Percentiles rank a stretch among this genome's conserved stretches.
These are phyloP conservation scores for Lepidium didymum DNA, from an alignment of 345 rosid species.

Conservation along the genomic window DNA sequence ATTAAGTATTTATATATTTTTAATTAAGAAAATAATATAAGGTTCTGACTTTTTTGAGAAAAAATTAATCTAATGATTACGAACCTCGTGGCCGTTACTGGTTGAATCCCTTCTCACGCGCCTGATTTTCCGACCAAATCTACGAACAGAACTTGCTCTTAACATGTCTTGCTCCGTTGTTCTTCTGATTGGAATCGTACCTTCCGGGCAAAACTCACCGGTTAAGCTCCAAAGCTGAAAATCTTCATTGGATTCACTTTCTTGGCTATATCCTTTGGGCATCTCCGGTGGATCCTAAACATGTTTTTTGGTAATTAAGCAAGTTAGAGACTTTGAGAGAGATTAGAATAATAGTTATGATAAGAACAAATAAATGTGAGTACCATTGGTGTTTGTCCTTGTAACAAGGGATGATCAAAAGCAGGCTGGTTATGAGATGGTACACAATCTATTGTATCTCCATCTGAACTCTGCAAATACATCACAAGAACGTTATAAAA, in stretches of 20 bases:
- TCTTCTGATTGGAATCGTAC: constrained; percentile 90
- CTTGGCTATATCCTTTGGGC: constrained; percentile 45
- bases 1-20: constrained; percentile 31
- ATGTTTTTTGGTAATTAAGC: constrained; percentile 5
- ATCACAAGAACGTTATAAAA: background rate
- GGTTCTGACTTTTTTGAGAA: constrained; percentile 5
- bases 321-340: background rate
- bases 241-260: constrained; percentile 32
- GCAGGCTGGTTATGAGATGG: constrained; percentile 79
- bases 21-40: constrained; percentile 34
- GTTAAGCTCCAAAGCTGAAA: constrained; percentile 75
- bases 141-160: constrained; percentile 59
- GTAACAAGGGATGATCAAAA: constrained; percentile 75
- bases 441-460: constrained; percentile 84
- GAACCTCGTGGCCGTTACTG: constrained; percentile 90
- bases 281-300: constrained; percentile 78
- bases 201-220: constrained; percentile 83
- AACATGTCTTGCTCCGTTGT: constrained; percentile 75
- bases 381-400: constrained; percentile 71
- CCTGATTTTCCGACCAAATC: constrained; percentile 73
- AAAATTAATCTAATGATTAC: background rate
- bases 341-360: background rate
- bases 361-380: background rate
- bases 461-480: constrained; percentile 68
- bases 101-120: constrained; percentile 72